Evolutionary conservation across 2,329 filamentous ascomycete species (phyloP), one percentile per base, ranked within the genome.

Genomic region (Aspergillus jensenii): DNA sequence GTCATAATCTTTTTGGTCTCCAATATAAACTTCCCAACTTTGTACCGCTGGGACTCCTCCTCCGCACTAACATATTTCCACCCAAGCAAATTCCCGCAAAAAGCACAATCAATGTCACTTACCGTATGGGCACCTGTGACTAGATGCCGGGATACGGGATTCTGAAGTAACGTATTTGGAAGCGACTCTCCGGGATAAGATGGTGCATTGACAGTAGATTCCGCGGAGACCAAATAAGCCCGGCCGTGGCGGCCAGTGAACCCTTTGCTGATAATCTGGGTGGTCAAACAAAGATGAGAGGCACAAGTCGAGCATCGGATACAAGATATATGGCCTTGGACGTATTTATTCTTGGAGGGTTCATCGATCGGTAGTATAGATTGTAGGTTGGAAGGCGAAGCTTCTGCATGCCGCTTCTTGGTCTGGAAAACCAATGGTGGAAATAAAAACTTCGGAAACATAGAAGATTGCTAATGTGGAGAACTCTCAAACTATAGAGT

Each of bases 1-100:
- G 77, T 72, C 23, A 77, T 79, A 8, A 85, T 81, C 53, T 80
- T 75, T 70, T 81, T 84, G 44, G 84, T 86, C 70, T 88, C 85
- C 27, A 88, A 70, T 27, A 88, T 88, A 62, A 84, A 87, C 67
- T 87, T 87, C n/a, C 85, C 85, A 2, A 87, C 82, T 67, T 88
- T 88, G 66, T 88, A 88, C 55, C 79, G 76, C 71, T 88, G 85
- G 11, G 71, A 75, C 58, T 87, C 84, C 62, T 87, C 84, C 59
- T 84, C 83, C 0, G 85, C 85, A 19, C 80, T 78, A 23, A 87
- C 80, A 65, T 88, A 88, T 70, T 88, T 87, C 85, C 85, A 88
- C 2, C 85, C 85, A 19, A 88, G 66, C 37, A 85, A 78, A 54
- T 68, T 80, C 2, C 80, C 82, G 61, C 85, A 88, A 47, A 79